phyloP scores from a whole-genome alignment of 192 early-diverging fungal genomes.

The Coemansia sp. region DNA sequence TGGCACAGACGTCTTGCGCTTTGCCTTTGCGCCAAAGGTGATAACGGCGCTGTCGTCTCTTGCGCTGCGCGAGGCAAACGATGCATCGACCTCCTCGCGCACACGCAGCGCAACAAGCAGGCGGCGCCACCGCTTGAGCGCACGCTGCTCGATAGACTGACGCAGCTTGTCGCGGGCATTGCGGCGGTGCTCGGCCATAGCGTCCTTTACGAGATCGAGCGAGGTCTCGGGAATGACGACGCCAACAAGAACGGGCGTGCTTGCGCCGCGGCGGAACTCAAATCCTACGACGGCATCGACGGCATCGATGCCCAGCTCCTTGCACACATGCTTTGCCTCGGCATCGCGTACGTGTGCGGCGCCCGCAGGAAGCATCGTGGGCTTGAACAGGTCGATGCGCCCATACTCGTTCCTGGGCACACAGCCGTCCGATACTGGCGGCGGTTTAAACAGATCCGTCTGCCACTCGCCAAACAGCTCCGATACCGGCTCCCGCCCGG shows the following conservation, averaged over 20 bases:
- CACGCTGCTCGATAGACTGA: slow-evolving; percentile 18
- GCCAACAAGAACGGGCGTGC: slow-evolving; percentile 33
- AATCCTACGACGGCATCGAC: slow-evolving; percentile 75
- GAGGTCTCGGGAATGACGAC: slow-evolving; percentile 30
- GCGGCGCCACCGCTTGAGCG: slow-evolving; percentile 29
- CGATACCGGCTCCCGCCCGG: slow-evolving; percentile 4
- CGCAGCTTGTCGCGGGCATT: background rate
- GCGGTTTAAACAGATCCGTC: slow-evolving; percentile 65
- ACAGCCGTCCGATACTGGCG: slow-evolving; percentile 65
- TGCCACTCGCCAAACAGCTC: slow-evolving; percentile 86
- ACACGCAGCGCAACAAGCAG: slow-evolving; percentile 42
- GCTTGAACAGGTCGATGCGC: slow-evolving; percentile 79
- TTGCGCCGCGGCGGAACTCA: slow-evolving; percentile 28
- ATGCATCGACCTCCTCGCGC: slow-evolving; percentile 40
- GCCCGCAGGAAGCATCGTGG: slow-evolving; percentile 81
- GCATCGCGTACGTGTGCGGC: slow-evolving; percentile 67
- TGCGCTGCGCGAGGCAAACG: slow-evolving; percentile 37
- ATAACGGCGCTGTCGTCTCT: slow-evolving; percentile 14
- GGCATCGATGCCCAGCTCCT: slow-evolving; percentile 74
- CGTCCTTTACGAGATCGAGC: slow-evolving; percentile 31
- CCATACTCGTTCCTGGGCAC: slow-evolving; percentile 84
- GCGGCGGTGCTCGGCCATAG: slow-evolving; percentile 17
- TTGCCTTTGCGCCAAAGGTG: background rate
- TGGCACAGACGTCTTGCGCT: background rate
- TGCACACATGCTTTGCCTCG: slow-evolving; percentile 65